Base-by-base conservation (phyloP, 2,329 filamentous ascomycete species). In the Pseudodiploospora longispora region DNA sequence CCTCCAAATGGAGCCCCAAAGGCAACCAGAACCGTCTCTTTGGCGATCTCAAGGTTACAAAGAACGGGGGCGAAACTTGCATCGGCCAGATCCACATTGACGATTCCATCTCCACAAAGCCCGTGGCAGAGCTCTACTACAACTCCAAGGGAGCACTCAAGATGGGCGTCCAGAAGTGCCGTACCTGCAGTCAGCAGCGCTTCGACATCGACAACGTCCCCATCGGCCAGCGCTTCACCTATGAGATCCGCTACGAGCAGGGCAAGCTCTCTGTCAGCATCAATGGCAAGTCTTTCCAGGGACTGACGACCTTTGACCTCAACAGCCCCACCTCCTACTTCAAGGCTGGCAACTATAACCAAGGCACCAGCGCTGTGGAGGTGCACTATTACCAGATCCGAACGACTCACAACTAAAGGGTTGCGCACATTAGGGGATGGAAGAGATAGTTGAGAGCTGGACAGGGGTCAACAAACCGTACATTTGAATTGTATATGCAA, bases 41-140 rank as follows among this genome's bases (percentile, higher is more conserved):
- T 10, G 47, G 9, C 27, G 34, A 35, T n/a, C 51, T 69, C 6
- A 47, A 52, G 33, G 58, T 63, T 1, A 59, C 62, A 47, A 55
- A 63, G 47, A 61, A 59, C 19, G 52, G 55, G 28, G 56, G 61
- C 40, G 63, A 62, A 6, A 66, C 62, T 7, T 62, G 64, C 6
- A 55, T 68, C 38, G 65, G 64, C 5, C 65, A 68, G 48, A 59
- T 68, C 44, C 62, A 67, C 38, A 60, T 65, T 39, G 60, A 66
- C 36, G 60, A 61, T 38, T 52, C 44, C 10, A 47, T 65, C 8
- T 66, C 61, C 27, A 56, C 45, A 45, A 69, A 69, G 51, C 66
- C 66, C 1, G 57, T 69, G 9, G 59, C 56, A 10, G 67, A 69
- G 47, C 51, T 70, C 10, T 70, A 63, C 52, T 63, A 62, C 47